Percentiles rank a stretch among this genome's conserved stretches.
Evolutionary conservation across 176 grass and related monocot genomes (phyloP).

Genomic region (Phoenix roebelenii): DNA sequence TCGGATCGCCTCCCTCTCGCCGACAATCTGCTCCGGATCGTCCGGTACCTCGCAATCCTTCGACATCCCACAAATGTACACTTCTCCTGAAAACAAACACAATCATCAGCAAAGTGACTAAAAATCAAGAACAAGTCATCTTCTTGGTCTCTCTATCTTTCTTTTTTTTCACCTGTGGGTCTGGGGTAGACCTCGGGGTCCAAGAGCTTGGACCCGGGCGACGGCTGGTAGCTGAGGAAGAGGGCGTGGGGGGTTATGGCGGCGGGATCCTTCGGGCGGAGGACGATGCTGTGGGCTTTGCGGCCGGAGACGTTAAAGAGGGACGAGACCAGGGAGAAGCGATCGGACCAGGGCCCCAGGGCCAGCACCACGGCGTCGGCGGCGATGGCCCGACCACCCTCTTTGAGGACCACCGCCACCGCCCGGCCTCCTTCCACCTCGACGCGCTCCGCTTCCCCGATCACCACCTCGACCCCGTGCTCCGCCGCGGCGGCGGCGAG

Average conservation of each 20-base stretch:
- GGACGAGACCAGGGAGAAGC: constrained; percentile 32
- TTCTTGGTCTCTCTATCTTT: too few relatives aligned
- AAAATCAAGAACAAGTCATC: too few relatives aligned
- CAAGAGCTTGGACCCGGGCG: constrained; percentile 65
- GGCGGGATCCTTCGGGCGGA: constrained; percentile 41
- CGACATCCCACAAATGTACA: constrained; percentile 84
- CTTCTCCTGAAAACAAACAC: constrained; percentile 38
- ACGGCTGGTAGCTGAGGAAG: constrained; percentile 78
- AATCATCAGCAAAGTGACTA: neutral
- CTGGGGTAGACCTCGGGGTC: constrained; percentile 77
- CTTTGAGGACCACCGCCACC: constrained; percentile 50
- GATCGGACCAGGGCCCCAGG: constrained; percentile 69
- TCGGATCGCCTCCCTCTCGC: constrained; percentile 53
- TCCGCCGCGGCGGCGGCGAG: constrained; percentile 40
- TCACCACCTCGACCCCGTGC: constrained; percentile 44
- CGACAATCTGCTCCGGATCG: constrained; percentile 49
- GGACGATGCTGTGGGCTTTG: constrained; percentile 87
- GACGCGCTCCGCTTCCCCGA: constrained; percentile 64
- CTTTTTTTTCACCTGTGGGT: constrained; percentile 47
- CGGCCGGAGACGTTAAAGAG: constrained; percentile 56
- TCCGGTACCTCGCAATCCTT: constrained; percentile 56
- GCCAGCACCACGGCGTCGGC: constrained; percentile 79
- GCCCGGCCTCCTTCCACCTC: constrained; percentile 31
- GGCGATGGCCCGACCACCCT: constrained; percentile 26
- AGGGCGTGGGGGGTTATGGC: constrained; percentile 73